phyloP scores from a whole-genome alignment of 495 filamentous ascomycete genomes.

The Sordaria brevicollis region DNA sequence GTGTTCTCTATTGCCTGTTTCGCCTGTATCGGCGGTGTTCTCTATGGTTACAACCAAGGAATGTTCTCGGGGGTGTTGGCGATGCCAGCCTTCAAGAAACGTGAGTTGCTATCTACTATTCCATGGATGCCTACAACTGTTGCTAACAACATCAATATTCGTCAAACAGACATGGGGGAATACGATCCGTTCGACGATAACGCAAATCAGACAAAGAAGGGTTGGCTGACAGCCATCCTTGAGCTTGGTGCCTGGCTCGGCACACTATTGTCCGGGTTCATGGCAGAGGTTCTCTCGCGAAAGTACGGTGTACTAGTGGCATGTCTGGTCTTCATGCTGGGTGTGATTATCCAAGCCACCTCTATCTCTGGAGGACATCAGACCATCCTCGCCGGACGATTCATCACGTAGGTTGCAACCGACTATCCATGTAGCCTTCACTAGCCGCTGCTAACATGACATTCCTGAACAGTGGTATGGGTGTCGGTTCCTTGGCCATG shows the following conservation, averaged over 20 bases:
- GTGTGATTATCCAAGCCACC: constrained; percentile 63
- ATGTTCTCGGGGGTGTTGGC: constrained; percentile 66
- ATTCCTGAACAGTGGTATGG: constrained; percentile 42
- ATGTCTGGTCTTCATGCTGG: constrained; percentile 61
- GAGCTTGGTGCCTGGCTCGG: constrained; percentile 78
- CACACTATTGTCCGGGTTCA: constrained; percentile 61
- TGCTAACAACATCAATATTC: constrained; percentile 11
- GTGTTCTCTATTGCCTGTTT: constrained; percentile 67
- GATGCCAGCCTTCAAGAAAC: constrained; percentile 46
- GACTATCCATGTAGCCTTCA: neutral
- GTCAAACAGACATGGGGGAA: constrained; percentile 49
- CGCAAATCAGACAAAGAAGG: constrained; percentile 54
- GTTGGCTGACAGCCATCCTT: constrained; percentile 72
- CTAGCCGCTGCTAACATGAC: neutral
- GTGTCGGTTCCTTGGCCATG: constrained; percentile 58
- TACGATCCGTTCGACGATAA: constrained; percentile 38
- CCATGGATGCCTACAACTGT: neutral
- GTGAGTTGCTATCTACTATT: constrained; percentile 16
- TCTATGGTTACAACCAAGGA: constrained; percentile 67
- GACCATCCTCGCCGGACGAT: constrained; percentile 62
- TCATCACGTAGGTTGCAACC: constrained; percentile 45
- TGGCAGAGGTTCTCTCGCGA: constrained; percentile 63
- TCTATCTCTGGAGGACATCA: constrained; percentile 44
- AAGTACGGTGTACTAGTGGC: constrained; percentile 68
- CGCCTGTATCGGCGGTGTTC: constrained; percentile 64